phyloP scores from a whole-genome alignment of 1,284 basidiomycete species.

The Ganoderma meredithae region DNA sequence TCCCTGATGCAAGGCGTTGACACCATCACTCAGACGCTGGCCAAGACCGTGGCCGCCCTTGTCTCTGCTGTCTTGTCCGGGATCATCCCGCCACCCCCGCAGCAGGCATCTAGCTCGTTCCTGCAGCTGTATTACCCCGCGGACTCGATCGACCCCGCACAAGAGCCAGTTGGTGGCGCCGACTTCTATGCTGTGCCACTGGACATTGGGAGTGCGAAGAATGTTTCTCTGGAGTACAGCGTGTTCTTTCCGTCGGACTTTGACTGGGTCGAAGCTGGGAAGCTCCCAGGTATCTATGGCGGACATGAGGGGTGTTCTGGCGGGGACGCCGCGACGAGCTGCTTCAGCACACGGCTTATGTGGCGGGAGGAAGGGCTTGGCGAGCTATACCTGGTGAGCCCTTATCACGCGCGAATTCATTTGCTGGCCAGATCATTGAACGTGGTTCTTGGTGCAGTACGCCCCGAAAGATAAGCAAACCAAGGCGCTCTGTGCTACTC shows the following conservation, averaged over 20 bases:
- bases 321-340: conserved; percentile 65
- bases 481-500: conserved; percentile 59
- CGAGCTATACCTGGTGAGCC: conserved; percentile 74
- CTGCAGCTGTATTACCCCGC: conserved; percentile 71
- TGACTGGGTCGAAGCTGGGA: conserved; percentile 74
- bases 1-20: not conserved
- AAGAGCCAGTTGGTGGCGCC: conserved; percentile 65
- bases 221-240: conserved; percentile 64
- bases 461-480: conserved; percentile 64
- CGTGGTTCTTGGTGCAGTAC: conserved; percentile 52
- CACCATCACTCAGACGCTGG: conserved; percentile 7
- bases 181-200: conserved; percentile 75
- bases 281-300: conserved; percentile 77
- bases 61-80: conserved; percentile 20
- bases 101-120: conserved; percentile 38
- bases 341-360: conserved; percentile 81
- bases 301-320: conserved; percentile 73
- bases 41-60: conserved; percentile 15
- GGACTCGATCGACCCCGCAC: conserved; percentile 67
- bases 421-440: not conserved
- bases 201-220: conserved; percentile 53
- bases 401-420: not conserved
- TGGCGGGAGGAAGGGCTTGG: conserved; percentile 69
- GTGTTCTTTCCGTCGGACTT: conserved; percentile 73
- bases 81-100: conserved; percentile 24